Base-by-base conservation (phyloP, 176 grass and related monocot genomes). In the Puya raimondii region DNA sequence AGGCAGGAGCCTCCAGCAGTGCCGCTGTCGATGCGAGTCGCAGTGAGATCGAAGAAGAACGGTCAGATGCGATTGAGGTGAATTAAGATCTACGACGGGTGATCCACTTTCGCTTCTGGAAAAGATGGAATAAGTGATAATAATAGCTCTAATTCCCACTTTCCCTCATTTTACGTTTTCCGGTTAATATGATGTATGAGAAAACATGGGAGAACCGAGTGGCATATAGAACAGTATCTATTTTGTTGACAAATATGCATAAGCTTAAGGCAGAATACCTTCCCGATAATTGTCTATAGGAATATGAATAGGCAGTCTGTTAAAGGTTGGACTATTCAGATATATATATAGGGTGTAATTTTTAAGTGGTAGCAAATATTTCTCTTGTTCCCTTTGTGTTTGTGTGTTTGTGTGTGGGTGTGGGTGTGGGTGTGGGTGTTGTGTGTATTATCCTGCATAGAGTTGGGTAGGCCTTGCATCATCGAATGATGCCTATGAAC, bases 21-120 rank as follows among this genome's bases (percentile, higher is more conserved):
- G 12, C 66, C 5, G 14, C 22, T 15, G 69, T 15, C 11, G 78
- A 71, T 48, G 64, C 63, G 64, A 76, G 23, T 26, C 78, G 25
- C 10, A 72, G 70, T 0, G 75, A 76, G 54, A 70, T 85, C 0
- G 71, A 85, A 69, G 79, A 82, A 59, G 56, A 61, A 61, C 16
- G 16, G 10, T 61, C 56, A 10, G 56, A 61, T 61, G 56, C 56
- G 9, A 61, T 61, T 61, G n/a, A 61, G 21, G 56, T 61, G 21
- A 61, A 61, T 17, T 61, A 13, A 61, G 6, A 61, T 61, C 56
- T 61, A 16, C 56, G 0, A 17, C 21, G 9, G 7, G 56, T 9
- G 6, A 61, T 18, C 16, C 7, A 61, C 21, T 16, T n/a, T 22
- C n/a, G 56, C 17, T 22, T 18, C 17, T 61, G 9, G 21, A 61